These are phyloP conservation scores for Ophiostoma triangulosporum DNA, from an alignment of 2,329 filamentous ascomycete genomes.

Conservation along the genomic window DNA sequence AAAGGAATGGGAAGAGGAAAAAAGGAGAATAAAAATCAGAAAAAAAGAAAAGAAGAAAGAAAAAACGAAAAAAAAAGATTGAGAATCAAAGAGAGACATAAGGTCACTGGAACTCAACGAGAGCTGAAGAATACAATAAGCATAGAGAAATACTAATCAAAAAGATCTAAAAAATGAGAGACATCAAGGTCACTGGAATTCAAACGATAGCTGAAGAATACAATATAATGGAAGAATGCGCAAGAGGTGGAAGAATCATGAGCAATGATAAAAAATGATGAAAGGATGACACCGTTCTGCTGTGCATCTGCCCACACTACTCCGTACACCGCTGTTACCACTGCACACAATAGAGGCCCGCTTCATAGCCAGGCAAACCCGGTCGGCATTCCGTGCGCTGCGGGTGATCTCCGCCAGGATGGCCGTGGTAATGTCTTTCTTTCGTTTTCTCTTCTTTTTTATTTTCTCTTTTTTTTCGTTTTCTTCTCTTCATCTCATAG, in stretches of 20 bases:
- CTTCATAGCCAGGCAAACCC: neutral
- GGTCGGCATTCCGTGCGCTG: neutral
- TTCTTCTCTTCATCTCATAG: too few species aligned
- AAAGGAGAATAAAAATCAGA: neutral
- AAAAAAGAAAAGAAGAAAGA: neutral
- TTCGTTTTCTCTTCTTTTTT: neutral
- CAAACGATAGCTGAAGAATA: too few species aligned
- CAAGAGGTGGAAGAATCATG: too few species aligned
- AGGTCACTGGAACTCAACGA: too few species aligned
- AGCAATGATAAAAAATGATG: too few species aligned
- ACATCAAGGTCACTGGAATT: neutral
- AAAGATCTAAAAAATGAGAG: slow-evolving; percentile 4
- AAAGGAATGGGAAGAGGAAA: neutral
- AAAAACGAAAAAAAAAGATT: neutral
- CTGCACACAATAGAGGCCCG: neutral
- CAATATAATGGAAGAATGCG: too few species aligned
- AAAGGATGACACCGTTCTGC: too few species aligned
- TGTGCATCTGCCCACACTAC: too few species aligned
- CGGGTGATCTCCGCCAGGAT: slow-evolving; percentile 1
- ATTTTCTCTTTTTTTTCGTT: neutral
- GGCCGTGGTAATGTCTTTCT: neutral
- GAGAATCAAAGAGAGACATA: slow-evolving; percentile 1
- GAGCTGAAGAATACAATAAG: too few species aligned
- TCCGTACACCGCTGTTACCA: neutral
- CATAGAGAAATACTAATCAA: too few species aligned